These are phyloP conservation scores for Solanum chacoense DNA, from an alignment of 305 asterid species.

Conservation along the genomic window DNA sequence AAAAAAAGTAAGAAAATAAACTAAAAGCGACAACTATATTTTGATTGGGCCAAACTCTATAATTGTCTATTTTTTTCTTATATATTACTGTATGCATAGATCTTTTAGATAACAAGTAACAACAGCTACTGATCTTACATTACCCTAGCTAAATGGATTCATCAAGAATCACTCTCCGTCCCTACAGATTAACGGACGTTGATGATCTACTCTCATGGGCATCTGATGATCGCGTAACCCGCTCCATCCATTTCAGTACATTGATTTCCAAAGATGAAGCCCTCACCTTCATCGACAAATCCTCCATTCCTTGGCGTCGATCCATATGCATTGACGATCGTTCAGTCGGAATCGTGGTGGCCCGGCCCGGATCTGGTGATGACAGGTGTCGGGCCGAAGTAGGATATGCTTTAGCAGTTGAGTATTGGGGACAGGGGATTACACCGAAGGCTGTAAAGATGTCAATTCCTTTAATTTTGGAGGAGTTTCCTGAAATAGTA, in stretches of 20 bases:
- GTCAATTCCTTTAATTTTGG: slow-evolving; percentile 24
- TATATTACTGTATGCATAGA: background rate
- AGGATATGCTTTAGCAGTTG: slow-evolving; percentile 30
- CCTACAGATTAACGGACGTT: slow-evolving; percentile 9
- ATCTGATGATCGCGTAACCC: slow-evolving; percentile 35
- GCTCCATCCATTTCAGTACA: slow-evolving; percentile 16
- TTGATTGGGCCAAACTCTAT: background rate
- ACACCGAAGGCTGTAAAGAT: slow-evolving; percentile 24
- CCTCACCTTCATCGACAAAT: slow-evolving; percentile 24
- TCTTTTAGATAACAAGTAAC: background rate
- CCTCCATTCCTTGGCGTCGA: slow-evolving; percentile 37
- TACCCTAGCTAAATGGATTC: background rate
- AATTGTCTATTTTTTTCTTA: background rate
- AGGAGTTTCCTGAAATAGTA: slow-evolving; percentile 20
- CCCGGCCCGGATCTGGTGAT: slow-evolving; percentile 26
- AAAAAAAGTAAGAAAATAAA: too few relatives aligned
- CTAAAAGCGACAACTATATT: background rate
- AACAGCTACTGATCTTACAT: background rate
- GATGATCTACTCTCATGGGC: slow-evolving; percentile 26
- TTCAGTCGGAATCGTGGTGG: slow-evolving; percentile 24
- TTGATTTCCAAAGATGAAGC: slow-evolving; percentile 33
- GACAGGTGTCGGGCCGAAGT: slow-evolving; percentile 31
- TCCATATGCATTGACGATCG: slow-evolving; percentile 34
- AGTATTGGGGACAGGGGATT: slow-evolving; percentile 44
- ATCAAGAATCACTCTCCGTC: slow-evolving; percentile 10